A percentile compares a stretch with the other conserved stretches of the same genome.
These are phyloP conservation scores for Daldinia vernicosa DNA, from an alignment of 495 filamentous ascomycete genomes.

Conservation along the genomic window DNA sequence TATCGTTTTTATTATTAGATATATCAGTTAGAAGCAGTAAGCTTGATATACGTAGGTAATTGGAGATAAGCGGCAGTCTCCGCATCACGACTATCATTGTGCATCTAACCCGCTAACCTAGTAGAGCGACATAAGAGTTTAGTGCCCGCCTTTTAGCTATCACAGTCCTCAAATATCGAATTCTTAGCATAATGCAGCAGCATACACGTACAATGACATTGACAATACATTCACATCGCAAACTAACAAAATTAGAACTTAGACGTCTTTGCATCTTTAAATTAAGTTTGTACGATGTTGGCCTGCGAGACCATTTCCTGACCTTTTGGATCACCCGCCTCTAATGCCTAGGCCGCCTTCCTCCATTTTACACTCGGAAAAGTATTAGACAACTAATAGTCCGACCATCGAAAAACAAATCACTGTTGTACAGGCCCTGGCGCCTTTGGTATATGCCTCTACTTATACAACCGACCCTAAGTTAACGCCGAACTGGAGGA, in stretches of 20 bases:
- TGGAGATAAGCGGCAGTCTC: not conserved
- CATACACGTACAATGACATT: not conserved
- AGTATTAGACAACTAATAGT: not conserved
- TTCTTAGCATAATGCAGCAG: too few relatives aligned
- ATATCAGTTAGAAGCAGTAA: not conserved
- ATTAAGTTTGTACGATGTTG: slow-evolving; percentile 10
- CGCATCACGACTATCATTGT: not conserved
- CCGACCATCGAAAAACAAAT: not conserved
- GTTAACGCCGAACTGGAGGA: slow-evolving; percentile 33
- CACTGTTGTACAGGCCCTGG: slow-evolving; percentile 19
- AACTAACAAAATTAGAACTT: not conserved
- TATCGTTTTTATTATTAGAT: too few relatives aligned
- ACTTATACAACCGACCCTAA: slow-evolving; percentile 45
- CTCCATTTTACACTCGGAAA: not conserved
- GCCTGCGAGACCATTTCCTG: not conserved
- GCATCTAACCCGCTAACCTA: not conserved
- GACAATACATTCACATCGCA: not conserved
- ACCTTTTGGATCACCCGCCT: not conserved
- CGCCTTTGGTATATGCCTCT: slow-evolving; percentile 47
- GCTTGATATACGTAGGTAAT: slow-evolving; percentile 4
- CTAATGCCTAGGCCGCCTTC: not conserved
- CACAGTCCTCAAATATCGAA: too few relatives aligned
- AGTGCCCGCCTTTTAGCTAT: not conserved
- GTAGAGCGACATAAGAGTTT: not conserved
- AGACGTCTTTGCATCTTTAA: not conserved